phyloP scores from a whole-genome alignment of 2,329 filamentous ascomycete genomes.

The Aspergillus aculeatinus region DNA sequence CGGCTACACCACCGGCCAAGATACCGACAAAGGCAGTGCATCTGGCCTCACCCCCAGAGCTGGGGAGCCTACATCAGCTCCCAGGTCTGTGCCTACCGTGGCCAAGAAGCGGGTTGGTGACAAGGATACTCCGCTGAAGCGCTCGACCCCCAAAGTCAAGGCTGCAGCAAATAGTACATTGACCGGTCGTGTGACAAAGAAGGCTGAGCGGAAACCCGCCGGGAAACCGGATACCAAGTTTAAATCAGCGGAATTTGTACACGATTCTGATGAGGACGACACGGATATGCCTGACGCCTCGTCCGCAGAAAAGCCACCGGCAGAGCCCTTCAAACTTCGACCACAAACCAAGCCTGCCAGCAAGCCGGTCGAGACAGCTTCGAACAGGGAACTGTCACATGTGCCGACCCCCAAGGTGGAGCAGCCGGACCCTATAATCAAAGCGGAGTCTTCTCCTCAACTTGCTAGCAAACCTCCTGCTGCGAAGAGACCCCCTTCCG shows the following conservation, averaged over 20 bases:
- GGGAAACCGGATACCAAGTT: slow-evolving; percentile 46
- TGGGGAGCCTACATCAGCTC: slow-evolving; percentile 24
- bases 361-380: slow-evolving; percentile 22
- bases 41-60: slow-evolving; percentile 28
- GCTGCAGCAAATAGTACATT: slow-evolving; percentile 51
- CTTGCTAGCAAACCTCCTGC: slow-evolving; percentile 32
- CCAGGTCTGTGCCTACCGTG: slow-evolving; percentile 27
- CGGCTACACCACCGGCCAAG: slow-evolving; percentile 36
- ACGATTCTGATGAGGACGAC: slow-evolving; percentile 52
- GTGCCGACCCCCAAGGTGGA: slow-evolving; percentile 27
- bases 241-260: slow-evolving; percentile 56
- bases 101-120: slow-evolving; percentile 42
- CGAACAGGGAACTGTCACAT: slow-evolving; percentile 20
- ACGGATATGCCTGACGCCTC: slow-evolving; percentile 42
- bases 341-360: slow-evolving; percentile 19
- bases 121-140: slow-evolving; percentile 46
- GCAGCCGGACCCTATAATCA: slow-evolving; percentile 25
- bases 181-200: slow-evolving; percentile 46
- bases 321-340: slow-evolving; percentile 20
- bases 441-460: slow-evolving; percentile 25
- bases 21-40: slow-evolving; percentile 36
- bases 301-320: slow-evolving; percentile 20
- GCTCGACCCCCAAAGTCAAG: slow-evolving; percentile 46
- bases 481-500: slow-evolving; percentile 37
- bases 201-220: slow-evolving; percentile 41